Base-by-base conservation (phyloP, 139 green algal genomes). In the Chlamydomonas incerta region DNA sequence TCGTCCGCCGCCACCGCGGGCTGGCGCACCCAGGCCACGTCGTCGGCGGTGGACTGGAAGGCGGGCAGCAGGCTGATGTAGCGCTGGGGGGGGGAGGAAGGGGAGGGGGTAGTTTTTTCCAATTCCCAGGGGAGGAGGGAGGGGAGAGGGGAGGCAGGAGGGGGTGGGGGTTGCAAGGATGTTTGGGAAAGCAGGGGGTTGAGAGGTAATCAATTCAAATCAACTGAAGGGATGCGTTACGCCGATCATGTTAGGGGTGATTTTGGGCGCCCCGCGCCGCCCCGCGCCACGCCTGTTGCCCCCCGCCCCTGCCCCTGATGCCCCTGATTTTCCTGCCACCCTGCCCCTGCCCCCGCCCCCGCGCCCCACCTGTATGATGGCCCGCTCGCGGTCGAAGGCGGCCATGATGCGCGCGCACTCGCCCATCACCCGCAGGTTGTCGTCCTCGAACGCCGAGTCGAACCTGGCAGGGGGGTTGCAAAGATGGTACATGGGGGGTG, bases 341-440 rank as follows among this genome's bases (percentile, higher is more conserved):
- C 8, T 24, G 5, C 0, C 21, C 26, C 28, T 26, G 1, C 21
- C 47, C 72, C 66, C 14, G 31, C 66, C 2, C 66, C 13, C 23
- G 31, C 23, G 1, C 29, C 68, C 47, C 67, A 85, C 80, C 80
- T 85, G 80, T 26, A 85, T 31, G 24, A 85, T 35, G 0, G 34
- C 68, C 52, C 11, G 55, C 50, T 86, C 80, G 34, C 34, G 4
- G 68, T 79, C 80, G 0, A 86, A 47, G 1, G 68, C 68, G 13
- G 68, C 80, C 80, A 86, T 70, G 34, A 86, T 62, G 33, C 80
- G 68, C 29, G 80, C 68, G 52, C 80, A 86, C 80, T 86, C 68
- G 69, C 46, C 80, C 80, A 86, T 60, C 34, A 55, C 18, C 20
- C 80, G 80, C 52, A 86, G 10, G 50, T 86, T 70, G 67, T 86